Percentiles rank a stretch among this genome's conserved stretches.
phyloP scores from a whole-genome alignment of 345 rosid species.

The Populus alba region DNA sequence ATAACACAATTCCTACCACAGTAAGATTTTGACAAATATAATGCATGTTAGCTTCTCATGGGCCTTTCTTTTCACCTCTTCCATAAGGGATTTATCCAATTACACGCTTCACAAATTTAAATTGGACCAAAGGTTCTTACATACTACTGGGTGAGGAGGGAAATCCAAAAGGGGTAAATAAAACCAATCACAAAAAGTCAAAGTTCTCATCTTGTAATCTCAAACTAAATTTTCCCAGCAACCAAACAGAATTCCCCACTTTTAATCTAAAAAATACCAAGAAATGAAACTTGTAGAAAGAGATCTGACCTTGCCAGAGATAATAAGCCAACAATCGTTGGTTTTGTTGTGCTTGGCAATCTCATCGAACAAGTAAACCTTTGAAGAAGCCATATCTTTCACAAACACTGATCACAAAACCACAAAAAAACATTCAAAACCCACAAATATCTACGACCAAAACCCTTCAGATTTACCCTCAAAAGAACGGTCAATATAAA shows the following conservation, averaged over 20 bases:
- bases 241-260: neutral
- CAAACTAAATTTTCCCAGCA: constrained; percentile 1
- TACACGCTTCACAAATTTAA: neutral
- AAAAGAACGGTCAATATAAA: neutral
- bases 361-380: constrained; percentile 62
- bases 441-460: neutral
- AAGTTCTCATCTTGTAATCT: neutral
- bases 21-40: neutral
- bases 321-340: constrained; percentile 92
- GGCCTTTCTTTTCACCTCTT: neutral
- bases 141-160: neutral
- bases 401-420: constrained; percentile 25
- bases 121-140: neutral
- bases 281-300: neutral
- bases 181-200: neutral
- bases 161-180: neutral
- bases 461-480: neutral
- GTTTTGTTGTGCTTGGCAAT: constrained; percentile 71
- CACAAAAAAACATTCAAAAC: constrained; percentile 5
- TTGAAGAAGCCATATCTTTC: constrained; percentile 61
- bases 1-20: too few species aligned
- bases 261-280: neutral
- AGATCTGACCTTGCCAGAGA: constrained; percentile 83
- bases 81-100: neutral
- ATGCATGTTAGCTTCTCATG: neutral